Percentiles rank a stretch among this genome's conserved stretches.
These are phyloP conservation scores for Colletotrichum sp. DNA, from an alignment of 2,329 filamentous ascomycete species.

Conservation along the genomic window DNA sequence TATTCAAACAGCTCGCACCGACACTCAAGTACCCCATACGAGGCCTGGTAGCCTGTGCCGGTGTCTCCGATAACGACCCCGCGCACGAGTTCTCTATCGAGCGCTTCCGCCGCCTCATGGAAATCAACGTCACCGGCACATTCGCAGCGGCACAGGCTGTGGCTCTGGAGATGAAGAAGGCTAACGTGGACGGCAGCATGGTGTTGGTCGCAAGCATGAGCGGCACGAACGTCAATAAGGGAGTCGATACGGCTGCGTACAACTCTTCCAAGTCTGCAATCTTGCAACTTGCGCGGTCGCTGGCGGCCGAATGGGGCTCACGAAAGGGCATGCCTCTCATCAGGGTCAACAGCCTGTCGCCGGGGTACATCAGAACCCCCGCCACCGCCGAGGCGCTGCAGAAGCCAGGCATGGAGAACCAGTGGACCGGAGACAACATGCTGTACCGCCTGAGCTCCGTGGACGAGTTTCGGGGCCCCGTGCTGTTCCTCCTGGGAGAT, in stretches of 20 bases:
- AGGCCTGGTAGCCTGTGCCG: slow-evolving; percentile 36
- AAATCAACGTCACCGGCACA: slow-evolving; percentile 53
- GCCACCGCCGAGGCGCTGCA: slow-evolving; percentile 32
- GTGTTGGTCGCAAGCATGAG: slow-evolving; percentile 57
- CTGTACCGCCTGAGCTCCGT: slow-evolving; percentile 32
- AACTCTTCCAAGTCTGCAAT: slow-evolving; percentile 61
- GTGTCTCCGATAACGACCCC: slow-evolving; percentile 30
- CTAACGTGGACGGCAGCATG: slow-evolving; percentile 46
- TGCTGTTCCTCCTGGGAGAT: slow-evolving; percentile 39
- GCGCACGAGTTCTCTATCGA: slow-evolving; percentile 29
- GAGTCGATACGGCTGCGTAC: slow-evolving; percentile 49
- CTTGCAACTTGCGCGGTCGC: slow-evolving; percentile 52
- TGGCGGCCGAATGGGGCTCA: slow-evolving; percentile 58
- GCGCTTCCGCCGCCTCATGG: slow-evolving; percentile 28
- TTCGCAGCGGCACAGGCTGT: slow-evolving; percentile 52
- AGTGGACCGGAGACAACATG: slow-evolving; percentile 36
- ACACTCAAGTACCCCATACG: slow-evolving; percentile 28
- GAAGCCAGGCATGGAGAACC: slow-evolving; percentile 32
- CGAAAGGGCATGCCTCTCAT: slow-evolving; percentile 45
- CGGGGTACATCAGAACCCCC: slow-evolving; percentile 57
- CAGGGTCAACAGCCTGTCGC: slow-evolving; percentile 57
- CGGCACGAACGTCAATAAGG: slow-evolving; percentile 32
- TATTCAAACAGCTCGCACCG: slow-evolving; percentile 25
- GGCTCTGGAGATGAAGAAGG: slow-evolving; percentile 48
- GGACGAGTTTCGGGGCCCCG: slow-evolving; percentile 40